Base-by-base conservation (phyloP, 2,329 filamentous ascomycete species). In the Aspergillus versicolor region DNA sequence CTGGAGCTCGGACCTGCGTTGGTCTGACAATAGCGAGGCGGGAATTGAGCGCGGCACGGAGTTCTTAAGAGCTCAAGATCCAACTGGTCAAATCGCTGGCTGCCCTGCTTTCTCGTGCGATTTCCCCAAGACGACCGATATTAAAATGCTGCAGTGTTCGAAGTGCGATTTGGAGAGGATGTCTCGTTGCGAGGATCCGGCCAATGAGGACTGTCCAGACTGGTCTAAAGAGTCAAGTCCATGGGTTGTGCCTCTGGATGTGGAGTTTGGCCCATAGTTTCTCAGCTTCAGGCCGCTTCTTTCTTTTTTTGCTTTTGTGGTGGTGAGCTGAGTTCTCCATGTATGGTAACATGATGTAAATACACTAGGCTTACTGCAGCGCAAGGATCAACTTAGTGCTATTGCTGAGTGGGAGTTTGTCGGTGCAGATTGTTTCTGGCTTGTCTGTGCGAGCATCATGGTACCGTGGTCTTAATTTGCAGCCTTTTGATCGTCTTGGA, bases 1-100 rank as follows among this genome's bases (percentile, higher is more conserved):
- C 49, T 52, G 42, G 34, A 54, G 52, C 52, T 54, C 44, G 52
- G 44, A 54, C 52, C 52, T 54, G 52, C 37, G 52, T 37, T 54
- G 43, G 34, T 42, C 19, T 32, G 24, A 34, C 34, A n/a, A 38
- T 19, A 21, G 38, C 27, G 38, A 54, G 43, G 51, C 51, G 46
- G n/a, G 12, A 38, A 15, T 46, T 37, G 34, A 37, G 12, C 5
- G 34, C 34, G 27, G 37, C 24, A 12, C 19, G 30, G 30, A 5
- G 12, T n/a, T n/a, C 24, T n/a, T 12, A 37, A 19, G 45, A 21
- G 30, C 22, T 48, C 32, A 49, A 49, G 46, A 34, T 30, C 6
- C 15, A 15, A 19, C 22, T 30, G 22, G n/a, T 27, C 11, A 21
- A 21, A n/a, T 24, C 44, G 5, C 27, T 38, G 45, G 17, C 32